Evolutionary conservation across 768 basidiomycete genomes (phyloP).

Genomic region (Grammothele lineata): DNA sequence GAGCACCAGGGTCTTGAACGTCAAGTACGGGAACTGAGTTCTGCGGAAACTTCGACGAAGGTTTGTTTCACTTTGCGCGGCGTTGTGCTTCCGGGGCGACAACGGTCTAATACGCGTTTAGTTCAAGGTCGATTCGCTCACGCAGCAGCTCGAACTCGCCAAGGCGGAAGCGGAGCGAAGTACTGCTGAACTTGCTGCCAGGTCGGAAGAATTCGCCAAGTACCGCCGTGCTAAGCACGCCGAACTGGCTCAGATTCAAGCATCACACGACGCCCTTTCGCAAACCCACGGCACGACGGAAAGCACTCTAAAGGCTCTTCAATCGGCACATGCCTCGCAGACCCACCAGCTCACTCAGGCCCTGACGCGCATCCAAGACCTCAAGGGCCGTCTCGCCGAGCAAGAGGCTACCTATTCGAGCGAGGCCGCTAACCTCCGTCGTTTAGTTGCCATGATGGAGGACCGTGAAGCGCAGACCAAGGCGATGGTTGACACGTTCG

Average conservation of each 20-base stretch:
- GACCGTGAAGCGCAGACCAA: conserved; percentile 83
- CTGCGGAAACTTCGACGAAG: conserved; percentile 73
- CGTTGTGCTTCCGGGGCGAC: too few species aligned
- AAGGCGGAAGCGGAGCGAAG: conserved; percentile 73
- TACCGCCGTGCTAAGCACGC: conserved; percentile 80
- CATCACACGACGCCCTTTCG: conserved; percentile 67
- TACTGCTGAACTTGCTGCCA: conserved; percentile 60
- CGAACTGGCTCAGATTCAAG: conserved; percentile 71
- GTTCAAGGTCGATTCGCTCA: conserved; percentile 84
- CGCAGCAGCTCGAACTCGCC: conserved; percentile 76
- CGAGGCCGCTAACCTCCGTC: conserved; percentile 69
- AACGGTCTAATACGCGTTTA: conserved; percentile 26
- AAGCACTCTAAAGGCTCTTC: conserved; percentile 66
- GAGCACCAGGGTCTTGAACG: conserved; percentile 66
- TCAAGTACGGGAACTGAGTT: conserved; percentile 68
- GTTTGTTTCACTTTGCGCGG: conserved; percentile 32
- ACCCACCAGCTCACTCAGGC: conserved; percentile 75
- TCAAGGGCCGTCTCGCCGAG: conserved; percentile 76
- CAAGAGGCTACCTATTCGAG: conserved; percentile 79
- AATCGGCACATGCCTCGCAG: conserved; percentile 67
- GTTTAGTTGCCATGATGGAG: conserved; percentile 82
- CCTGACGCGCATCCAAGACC: conserved; percentile 66
- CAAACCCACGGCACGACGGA: conserved; percentile 65
- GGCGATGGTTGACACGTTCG: conserved; percentile 75
- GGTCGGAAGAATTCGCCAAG: conserved; percentile 79